Base-by-base conservation (phyloP, 305 asterid species). In the Stenogyne calaminthoides region DNA sequence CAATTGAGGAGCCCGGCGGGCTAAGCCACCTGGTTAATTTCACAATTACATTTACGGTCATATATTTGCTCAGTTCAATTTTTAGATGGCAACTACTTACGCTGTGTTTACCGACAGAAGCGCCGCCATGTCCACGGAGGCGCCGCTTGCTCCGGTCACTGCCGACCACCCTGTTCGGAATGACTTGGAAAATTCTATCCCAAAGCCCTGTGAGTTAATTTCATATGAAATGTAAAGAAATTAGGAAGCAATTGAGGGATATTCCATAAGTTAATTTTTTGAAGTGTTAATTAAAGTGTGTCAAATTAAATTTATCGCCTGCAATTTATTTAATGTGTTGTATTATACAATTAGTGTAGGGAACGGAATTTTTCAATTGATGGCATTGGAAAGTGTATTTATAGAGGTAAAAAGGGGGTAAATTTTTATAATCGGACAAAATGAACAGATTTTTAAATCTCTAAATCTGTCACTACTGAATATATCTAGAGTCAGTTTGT, bases 161-260 rank as follows among this genome's bases (percentile, higher is more conserved):
- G 25, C 59, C 5, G 83, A 91, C 54, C 84, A 95, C 0, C 88
- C 83, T 7, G 86, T 91, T 46, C 82, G 93, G 40, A 67, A 86
- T 34, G 96, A 93, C 51, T 77, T 93, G 82, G 97, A 91, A 68
- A 82, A 85, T 27, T 79, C 80, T 14, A 84, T 93, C 16, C 97
- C 96, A 0, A 91, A 91, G 72, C 98, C 98, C n/a, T 89, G 98
- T 93, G 77, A 78, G 86, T 77, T n/a, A n/a, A n/a, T n/a, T n/a
- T n/a, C n/a, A n/a, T n/a, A n/a, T n/a, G n/a, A n/a, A n/a, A n/a
- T n/a, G n/a, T n/a, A n/a, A n/a, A n/a, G n/a, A n/a, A n/a, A n/a
- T n/a, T n/a, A n/a, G n/a, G n/a, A n/a, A n/a, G n/a, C n/a, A n/a
- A n/a, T n/a, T n/a, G n/a, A n/a, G n/a, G n/a, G n/a, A n/a, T n/a